phyloP scores from a whole-genome alignment of 257 asterid species.

The Nicotiana benthamiana region DNA sequence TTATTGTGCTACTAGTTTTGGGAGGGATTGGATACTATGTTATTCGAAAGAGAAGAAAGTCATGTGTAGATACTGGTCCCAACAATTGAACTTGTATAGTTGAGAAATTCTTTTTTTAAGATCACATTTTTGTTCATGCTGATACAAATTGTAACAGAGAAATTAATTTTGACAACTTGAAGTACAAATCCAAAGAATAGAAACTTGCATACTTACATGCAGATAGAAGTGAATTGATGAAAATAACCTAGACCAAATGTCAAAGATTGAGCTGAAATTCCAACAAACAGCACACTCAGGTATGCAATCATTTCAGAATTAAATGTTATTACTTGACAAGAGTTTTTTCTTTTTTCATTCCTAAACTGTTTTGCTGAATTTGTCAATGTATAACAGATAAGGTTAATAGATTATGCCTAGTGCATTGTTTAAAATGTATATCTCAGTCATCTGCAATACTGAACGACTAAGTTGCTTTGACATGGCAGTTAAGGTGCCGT shows the following conservation, averaged over 20 bases:
- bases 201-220: not conserved
- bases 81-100: conserved; percentile 1
- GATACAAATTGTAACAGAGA: not conserved
- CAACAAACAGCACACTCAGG: not conserved
- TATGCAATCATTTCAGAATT: not conserved
- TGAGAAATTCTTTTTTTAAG: not conserved
- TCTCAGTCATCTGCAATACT: too few relatives aligned
- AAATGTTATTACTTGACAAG: not conserved
- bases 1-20: conserved; percentile 45
- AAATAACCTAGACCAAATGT: not conserved
- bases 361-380: not conserved
- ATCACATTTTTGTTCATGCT: not conserved
- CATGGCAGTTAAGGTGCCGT: too few relatives aligned
- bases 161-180: not conserved
- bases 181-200: not conserved
- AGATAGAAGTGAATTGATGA: not conserved
- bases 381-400: not conserved
- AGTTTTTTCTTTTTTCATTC: not conserved
- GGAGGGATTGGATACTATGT: conserved; percentile 56
- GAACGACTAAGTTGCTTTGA: too few relatives aligned
- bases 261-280: not conserved
- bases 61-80: conserved; percentile 1
- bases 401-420: too few relatives aligned
- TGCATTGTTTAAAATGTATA: too few relatives aligned
- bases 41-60: conserved; percentile 37